phyloP scores from a whole-genome alignment of 768 basidiomycete species.

The Dentipellis fragilis region DNA sequence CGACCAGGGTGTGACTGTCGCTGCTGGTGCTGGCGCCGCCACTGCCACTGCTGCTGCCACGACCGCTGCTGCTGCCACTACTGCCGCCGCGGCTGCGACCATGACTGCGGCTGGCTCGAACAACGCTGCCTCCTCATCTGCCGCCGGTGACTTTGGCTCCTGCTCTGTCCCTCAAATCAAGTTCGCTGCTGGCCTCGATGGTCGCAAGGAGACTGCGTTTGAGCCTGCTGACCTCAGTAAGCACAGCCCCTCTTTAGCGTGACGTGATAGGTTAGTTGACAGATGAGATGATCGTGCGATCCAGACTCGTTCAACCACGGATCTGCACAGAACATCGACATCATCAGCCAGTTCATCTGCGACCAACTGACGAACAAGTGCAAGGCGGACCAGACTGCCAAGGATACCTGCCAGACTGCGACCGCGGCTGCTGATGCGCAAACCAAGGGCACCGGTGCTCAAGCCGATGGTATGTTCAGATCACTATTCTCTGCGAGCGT shows the following conservation, averaged over 20 bases:
- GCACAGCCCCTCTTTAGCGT: neutral
- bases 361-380: slow-evolving; percentile 44
- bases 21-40: slow-evolving; percentile 16
- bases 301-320: slow-evolving; percentile 35
- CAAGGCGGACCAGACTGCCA: slow-evolving; percentile 42
- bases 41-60: slow-evolving; percentile 8
- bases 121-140: slow-evolving; percentile 1
- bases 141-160: slow-evolving; percentile 25
- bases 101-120: slow-evolving; percentile 3
- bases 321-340: slow-evolving; percentile 49
- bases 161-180: slow-evolving; percentile 46
- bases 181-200: slow-evolving; percentile 44
- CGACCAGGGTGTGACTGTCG: slow-evolving; percentile 29
- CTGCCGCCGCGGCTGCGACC: slow-evolving; percentile 3
- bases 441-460: slow-evolving; percentile 21
- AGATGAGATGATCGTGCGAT: neutral
- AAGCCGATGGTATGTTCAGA: slow-evolving; percentile 32
- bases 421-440: slow-evolving; percentile 20
- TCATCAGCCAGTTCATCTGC: slow-evolving; percentile 52
- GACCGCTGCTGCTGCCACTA: slow-evolving; percentile 9
- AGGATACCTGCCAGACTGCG: slow-evolving; percentile 35
- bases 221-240: slow-evolving; percentile 35
- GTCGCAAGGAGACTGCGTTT: slow-evolving; percentile 43
- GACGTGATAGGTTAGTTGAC: slow-evolving; percentile 25
- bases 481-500: too few species aligned